phyloP scores from a whole-genome alignment of 805 yeast genomes.

The Kodamaea neixiangensis region DNA sequence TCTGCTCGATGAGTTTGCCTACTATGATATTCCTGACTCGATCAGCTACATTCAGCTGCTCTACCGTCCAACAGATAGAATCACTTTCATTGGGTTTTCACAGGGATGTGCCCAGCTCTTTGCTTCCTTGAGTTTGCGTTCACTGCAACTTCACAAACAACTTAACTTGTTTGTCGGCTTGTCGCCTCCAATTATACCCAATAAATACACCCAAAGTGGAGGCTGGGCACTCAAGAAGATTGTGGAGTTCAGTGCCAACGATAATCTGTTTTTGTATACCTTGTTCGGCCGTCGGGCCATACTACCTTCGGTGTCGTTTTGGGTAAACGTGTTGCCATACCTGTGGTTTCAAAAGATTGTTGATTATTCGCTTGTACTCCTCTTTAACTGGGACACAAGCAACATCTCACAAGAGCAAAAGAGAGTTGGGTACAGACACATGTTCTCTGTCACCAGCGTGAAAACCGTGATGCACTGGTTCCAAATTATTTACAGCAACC shows the following conservation, averaged over 20 bases:
- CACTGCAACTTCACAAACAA: constrained; percentile 18
- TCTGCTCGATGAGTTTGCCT: constrained; percentile 33
- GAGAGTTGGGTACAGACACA: constrained; percentile 30
- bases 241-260: constrained; percentile 28
- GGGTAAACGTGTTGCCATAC: constrained; percentile 27
- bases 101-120: constrained; percentile 36
- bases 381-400: constrained; percentile 31
- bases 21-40: constrained; percentile 32
- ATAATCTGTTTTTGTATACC: constrained; percentile 24
- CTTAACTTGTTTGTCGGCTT: constrained; percentile 28
- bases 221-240: constrained; percentile 21
- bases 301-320: constrained; percentile 31
- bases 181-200: constrained; percentile 33
- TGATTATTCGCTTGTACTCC: constrained; percentile 22
- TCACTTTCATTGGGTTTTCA: constrained; percentile 32
- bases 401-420: constrained; percentile 27
- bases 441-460: constrained; percentile 32
- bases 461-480: constrained; percentile 34
- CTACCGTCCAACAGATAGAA: constrained; percentile 18
- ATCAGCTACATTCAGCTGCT: constrained; percentile 22
- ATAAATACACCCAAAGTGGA: constrained; percentile 18
- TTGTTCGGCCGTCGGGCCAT: constrained; percentile 32
- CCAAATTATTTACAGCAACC: constrained; percentile 29
- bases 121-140: constrained; percentile 30
- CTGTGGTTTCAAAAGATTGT: constrained; percentile 25